Conservation (phyloP, 345 rosid species). For the Xanthoceras sorbifolium region DNA sequence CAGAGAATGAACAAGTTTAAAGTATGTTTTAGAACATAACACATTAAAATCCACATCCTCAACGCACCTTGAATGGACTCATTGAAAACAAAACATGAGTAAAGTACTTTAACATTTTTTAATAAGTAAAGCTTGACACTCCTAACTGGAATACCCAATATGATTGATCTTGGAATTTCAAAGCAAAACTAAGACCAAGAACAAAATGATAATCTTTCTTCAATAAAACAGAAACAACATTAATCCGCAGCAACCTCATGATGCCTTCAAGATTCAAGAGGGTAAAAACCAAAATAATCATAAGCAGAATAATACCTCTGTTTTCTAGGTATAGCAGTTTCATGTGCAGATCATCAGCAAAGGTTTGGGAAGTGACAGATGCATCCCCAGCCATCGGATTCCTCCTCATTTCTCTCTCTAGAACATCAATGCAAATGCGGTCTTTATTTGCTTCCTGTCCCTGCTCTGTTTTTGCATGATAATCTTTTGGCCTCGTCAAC, state of each 20-base stretch:
- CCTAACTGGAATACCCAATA: neutral
- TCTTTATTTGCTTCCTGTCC: slow-evolving; percentile 83
- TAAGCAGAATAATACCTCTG: slow-evolving; percentile 58
- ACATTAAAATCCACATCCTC: no score
- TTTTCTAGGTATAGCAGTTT: slow-evolving; percentile 87
- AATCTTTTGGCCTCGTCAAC: slow-evolving; percentile 87
- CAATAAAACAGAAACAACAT: neutral
- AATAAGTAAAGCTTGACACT: neutral
- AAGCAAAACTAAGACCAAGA: neutral
- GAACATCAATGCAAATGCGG: slow-evolving; percentile 74
- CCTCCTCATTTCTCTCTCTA: slow-evolving; percentile 84
- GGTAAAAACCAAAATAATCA: neutral
- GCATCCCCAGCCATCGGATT: slow-evolving; percentile 62
- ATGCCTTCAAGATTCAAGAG: slow-evolving; percentile 10
- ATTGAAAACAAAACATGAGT: no score
- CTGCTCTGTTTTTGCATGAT: slow-evolving; percentile 63
- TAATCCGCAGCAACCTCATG: neutral
- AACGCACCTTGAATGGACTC: no score
- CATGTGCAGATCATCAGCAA: slow-evolving; percentile 83
- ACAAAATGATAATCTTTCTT: neutral
- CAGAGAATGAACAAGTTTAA: no score
- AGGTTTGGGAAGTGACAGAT: slow-evolving; percentile 49
- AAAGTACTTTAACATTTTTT: neutral
- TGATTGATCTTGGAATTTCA: neutral
- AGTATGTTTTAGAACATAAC: no score